Base-by-base conservation (phyloP, 2,329 filamentous ascomycete genomes). In the Exophiala aquamarina region DNA sequence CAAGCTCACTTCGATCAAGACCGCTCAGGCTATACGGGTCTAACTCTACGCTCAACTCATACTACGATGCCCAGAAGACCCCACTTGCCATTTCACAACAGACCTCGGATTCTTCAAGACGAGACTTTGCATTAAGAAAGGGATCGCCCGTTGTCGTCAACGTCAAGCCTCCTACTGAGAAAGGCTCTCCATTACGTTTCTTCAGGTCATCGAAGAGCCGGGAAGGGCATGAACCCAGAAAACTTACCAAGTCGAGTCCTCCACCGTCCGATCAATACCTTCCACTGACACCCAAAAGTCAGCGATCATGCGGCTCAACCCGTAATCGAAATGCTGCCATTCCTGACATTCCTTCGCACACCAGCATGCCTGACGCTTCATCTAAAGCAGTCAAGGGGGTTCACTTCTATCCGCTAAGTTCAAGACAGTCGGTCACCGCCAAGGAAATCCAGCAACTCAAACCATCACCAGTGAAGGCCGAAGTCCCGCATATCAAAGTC, bases 21-120 rank as follows among this genome's bases (percentile, higher is more conserved):
- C 47, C 38, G 15, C 21, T 55, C 26, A 55, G 41, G 36, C 33
- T 44, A 9, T 44, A 47, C 18, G 38, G 31, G 28, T 76, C 74
- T 8, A 67, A 69, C 8, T 71, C 72, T 1, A 71, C 72, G 3
- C 57, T 75, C 9, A 69, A 66, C 50, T 75, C 74, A 34, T 70
- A 71, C 49, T 76, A 74, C 51, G 72, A 70, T 52, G 64, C 69
- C 15, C 66, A 70, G 40, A 70, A 68, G 43, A 66, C 66, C 3
- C 65, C 67, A 14, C 60, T 68, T 11, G 56, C 63, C 7, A 63
- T 70, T 26, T 70, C 69, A 33, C 69, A 72, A 50, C 69, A 72
- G 50, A 70, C 68, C 3, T 70, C 69, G n/a, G 65, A 63, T n/a
- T 69, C 67, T 17, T 70, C 68, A 6, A 61, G 64, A 34, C 59